Base-by-base conservation (phyloP, 306 rosid genomes). In the Rubus parviflorus region DNA sequence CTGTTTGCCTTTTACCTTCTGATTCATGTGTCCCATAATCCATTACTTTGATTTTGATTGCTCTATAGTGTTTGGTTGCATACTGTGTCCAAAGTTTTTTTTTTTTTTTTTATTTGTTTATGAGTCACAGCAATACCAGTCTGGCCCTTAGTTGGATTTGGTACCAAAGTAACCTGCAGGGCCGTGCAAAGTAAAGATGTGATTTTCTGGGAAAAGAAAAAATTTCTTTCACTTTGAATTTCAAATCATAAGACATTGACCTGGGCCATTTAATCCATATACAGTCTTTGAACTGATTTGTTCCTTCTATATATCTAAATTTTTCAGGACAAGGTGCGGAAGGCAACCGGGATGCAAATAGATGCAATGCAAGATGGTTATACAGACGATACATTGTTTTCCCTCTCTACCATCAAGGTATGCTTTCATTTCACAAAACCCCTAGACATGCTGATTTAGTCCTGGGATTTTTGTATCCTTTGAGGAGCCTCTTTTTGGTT, bases 331-430 rank as follows among this genome's bases (percentile, higher is more conserved):
- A 95, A 89, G 89, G 87, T 81, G 5, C 90, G 97, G 23, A 93
- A 92, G 82, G 94, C 98, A 68, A 87, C 91, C 16, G 97, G 98
- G 77, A 87, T 80, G 91, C 97, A 95, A 83, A 86, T 83, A 73
- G 97, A 95, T 81, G 99, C 88, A 67, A 30, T 85, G 65, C 96
- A 90, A 68, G 99, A 92, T 67, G 87, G 91, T 72, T 92, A 90
- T 73, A 74, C 80, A 63, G 99, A 95, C 77, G 80, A 80, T 38
- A 95, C 91, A 75, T 68, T 95, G 79, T 95, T 95, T 85, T 88
- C 97, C 35, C 97, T 95, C 81, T 66, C 97, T 74, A 69, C 95
- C 73, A 95, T 95, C 52, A 95, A 95, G 99, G 99, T 94, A 81
- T 88, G 70, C 53, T 62, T 46, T 83, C 49, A 46, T 60, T 63